A percentile compares a stretch with the other conserved stretches of the same genome.
These are phyloP conservation scores for Vitis hybrid DNA, from an alignment of 177 flowering plant genomes.

Conservation along the genomic window DNA sequence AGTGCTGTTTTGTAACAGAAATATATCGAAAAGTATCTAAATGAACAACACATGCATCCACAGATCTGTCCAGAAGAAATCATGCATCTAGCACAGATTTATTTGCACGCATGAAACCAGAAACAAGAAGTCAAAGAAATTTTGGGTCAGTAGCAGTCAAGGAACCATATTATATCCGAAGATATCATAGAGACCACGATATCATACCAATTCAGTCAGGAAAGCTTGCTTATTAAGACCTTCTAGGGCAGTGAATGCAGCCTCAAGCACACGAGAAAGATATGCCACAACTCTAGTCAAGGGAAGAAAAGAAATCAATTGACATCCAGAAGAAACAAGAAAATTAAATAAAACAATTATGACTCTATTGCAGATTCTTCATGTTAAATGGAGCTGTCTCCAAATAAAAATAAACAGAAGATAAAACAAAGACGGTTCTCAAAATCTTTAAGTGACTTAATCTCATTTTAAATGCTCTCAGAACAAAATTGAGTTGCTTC, in stretches of 20 bases:
- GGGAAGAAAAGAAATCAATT: constrained; percentile 7
- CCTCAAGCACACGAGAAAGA: constrained; percentile 95
- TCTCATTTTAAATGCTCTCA: background rate
- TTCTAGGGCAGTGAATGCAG: constrained; percentile 93
- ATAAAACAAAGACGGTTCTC: background rate
- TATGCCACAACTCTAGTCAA: constrained; percentile 86
- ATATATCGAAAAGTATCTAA: background rate
- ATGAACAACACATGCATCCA: background rate
- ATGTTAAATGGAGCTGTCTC: background rate
- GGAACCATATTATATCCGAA: background rate
- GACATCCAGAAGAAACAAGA: background rate
- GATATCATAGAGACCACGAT: constrained; percentile 6
- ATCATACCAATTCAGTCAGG: constrained; percentile 86
- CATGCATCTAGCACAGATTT: background rate
- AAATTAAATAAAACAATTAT: background rate
- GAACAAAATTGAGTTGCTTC: too few relatives aligned
- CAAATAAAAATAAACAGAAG: background rate
- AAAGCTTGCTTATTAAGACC: constrained; percentile 98
- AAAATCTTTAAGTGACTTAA: background rate
- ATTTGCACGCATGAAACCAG: background rate
- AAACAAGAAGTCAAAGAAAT: background rate
- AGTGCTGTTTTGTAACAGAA: background rate
- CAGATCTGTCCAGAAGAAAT: background rate
- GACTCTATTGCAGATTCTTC: background rate
- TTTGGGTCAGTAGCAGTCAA: background rate